These are phyloP conservation scores for Venturia carpophila DNA, from an alignment of 2,329 filamentous ascomycete genomes.

Conservation along the genomic window DNA sequence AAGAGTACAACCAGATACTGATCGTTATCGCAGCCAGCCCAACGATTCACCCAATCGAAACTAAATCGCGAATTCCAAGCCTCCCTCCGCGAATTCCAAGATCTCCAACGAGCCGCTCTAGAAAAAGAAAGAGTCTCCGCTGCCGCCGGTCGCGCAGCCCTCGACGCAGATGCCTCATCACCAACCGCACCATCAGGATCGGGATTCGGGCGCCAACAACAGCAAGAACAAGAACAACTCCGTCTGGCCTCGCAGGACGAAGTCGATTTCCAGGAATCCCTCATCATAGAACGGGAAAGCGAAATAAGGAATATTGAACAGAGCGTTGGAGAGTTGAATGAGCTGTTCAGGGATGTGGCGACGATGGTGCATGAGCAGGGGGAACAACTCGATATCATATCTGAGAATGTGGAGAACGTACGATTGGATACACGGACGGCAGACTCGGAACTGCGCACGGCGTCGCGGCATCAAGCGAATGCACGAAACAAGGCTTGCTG, in stretches of 20 bases:
- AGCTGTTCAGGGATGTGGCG: slow-evolving; percentile 94
- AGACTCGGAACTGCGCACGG: slow-evolving; percentile 75
- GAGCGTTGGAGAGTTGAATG: slow-evolving; percentile 89
- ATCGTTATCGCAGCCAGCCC: slow-evolving; percentile 59
- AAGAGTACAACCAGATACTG: slow-evolving; percentile 17
- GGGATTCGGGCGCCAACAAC: slow-evolving; percentile 40
- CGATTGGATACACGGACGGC: slow-evolving; percentile 76
- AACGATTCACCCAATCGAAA: slow-evolving; percentile 95
- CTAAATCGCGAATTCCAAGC: slow-evolving; percentile 88
- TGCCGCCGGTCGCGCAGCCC: slow-evolving; percentile 69
- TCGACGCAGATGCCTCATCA: slow-evolving; percentile 51
- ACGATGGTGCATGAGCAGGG: slow-evolving; percentile 95
- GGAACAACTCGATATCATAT: slow-evolving; percentile 77
- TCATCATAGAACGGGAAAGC: slow-evolving; percentile 92
- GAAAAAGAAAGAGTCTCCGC: slow-evolving; percentile 89
- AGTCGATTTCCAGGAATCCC: slow-evolving; percentile 91
- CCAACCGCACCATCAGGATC: slow-evolving; percentile 41
- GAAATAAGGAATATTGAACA: slow-evolving; percentile 98
- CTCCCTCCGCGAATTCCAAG: slow-evolving; percentile 83
- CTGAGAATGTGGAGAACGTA: slow-evolving; percentile 78
- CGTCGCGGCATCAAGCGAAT: slow-evolving; percentile 88
- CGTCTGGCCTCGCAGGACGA: slow-evolving; percentile 85
- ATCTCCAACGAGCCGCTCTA: slow-evolving; percentile 78
- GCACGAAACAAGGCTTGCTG: slow-evolving; percentile 93
- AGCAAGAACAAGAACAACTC: slow-evolving; percentile 57